Base-by-base conservation (phyloP, 306 rosid species). In the Vigna radiata region DNA sequence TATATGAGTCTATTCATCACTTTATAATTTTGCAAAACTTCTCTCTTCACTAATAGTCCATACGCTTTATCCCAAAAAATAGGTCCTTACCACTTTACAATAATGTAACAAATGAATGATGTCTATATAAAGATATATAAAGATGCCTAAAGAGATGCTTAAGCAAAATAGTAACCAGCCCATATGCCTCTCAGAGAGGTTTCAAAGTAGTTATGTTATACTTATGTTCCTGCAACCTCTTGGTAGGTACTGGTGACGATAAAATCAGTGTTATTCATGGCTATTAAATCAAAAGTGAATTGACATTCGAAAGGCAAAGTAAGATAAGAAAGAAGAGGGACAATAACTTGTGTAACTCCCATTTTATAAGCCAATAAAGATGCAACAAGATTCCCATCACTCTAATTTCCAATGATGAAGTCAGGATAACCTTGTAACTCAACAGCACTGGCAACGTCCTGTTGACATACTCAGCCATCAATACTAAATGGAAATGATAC, bases 201-300 rank as follows among this genome's bases (percentile, higher is more conserved):
- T 27, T 27, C 31, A 2, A 27, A 27, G 31, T 29, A 29, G 33
- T 3, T 29, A 4, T 29, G 3, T 29, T 3, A 29, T 29, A 29
- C 97, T 73, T 89, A 86, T 91, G 96, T 78, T 86, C 98, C 97
- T 5, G 98, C 97, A 84, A 95, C 92, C 92, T 95, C 97, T 76
- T 95, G 98, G 85, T 89, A 95, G 56, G 98, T 92, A 79, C 97
- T 95, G 79, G 98, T 90, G 91, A 95, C 90, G 81, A 95, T 95
- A 76, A 95, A 95, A 85, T 92, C 97, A 71, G 98, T 97, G 86
- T 64, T 80, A 52, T 90, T 95, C 97, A 95, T 95, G 84, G 98
- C 96, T 72, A 92, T 84, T 47, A 95, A 76, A 63, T 95, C 97
- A 75, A 97, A 97, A 37, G 97, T 92, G 88, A 92, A 95, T 59